These are phyloP conservation scores for Chaetomidium leptoderma DNA, from an alignment of 495 filamentous ascomycete genomes.

Conservation along the genomic window DNA sequence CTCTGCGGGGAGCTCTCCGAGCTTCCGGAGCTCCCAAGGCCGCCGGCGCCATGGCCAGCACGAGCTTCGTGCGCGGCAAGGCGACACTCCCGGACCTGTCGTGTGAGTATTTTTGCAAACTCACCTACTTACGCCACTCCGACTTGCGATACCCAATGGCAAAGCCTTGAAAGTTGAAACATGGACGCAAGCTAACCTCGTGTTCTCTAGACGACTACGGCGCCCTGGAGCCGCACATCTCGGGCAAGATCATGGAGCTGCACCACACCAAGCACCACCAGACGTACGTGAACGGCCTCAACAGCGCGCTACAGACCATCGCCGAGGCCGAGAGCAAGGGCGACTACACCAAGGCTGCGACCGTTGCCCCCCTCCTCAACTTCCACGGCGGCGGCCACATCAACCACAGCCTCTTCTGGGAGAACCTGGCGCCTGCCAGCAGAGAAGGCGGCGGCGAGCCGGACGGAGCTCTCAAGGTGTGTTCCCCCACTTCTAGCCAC, in stretches of 20 bases:
- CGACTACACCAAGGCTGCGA: conserved; percentile 66
- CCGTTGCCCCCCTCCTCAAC: conserved; percentile 82
- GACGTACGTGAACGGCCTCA: conserved; percentile 72
- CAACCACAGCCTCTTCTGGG: conserved; percentile 97
- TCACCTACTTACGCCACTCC: too few species aligned
- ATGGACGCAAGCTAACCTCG: conserved; percentile 8
- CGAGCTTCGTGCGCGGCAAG: conserved; percentile 77
- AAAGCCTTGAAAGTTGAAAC: neutral
- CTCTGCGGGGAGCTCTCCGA: conserved; percentile 44
- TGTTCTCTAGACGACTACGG: conserved; percentile 67
- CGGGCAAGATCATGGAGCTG: conserved; percentile 96
- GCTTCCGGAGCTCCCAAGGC: conserved; percentile 37
- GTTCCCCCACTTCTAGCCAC: conserved; percentile 5
- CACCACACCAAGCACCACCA: conserved; percentile 77
- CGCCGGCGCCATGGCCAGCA: conserved; percentile 58
- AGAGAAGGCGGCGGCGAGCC: conserved; percentile 69
- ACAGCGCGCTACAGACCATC: conserved; percentile 59
- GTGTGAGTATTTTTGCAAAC: conserved; percentile 54
- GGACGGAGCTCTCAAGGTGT: conserved; percentile 49
- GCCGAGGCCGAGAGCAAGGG: conserved; percentile 52
- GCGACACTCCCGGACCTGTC: conserved; percentile 91
- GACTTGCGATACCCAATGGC: neutral
- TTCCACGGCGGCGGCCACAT: conserved; percentile 96
- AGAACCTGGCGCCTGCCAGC: conserved; percentile 82
- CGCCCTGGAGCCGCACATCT: conserved; percentile 91